These are phyloP conservation scores for Ceratopteris richardii DNA, from an alignment of 75 land plant genomes.

Conservation along the genomic window DNA sequence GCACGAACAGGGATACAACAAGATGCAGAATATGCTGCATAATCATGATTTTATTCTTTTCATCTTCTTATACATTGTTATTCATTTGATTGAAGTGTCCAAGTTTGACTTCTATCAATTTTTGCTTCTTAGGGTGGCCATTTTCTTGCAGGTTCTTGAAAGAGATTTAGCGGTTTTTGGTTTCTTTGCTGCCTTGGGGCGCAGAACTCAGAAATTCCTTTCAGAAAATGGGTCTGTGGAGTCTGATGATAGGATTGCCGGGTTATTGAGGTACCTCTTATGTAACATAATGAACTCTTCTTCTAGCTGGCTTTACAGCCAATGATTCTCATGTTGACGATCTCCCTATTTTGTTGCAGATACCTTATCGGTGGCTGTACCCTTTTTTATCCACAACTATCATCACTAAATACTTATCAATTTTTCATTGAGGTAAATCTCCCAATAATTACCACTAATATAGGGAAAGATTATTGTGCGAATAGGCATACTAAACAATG, in stretches of 20 bases:
- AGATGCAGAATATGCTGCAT: too few relatives aligned
- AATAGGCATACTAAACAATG: too few relatives aligned
- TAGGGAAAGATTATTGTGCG: too few relatives aligned
- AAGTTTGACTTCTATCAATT: too few relatives aligned
- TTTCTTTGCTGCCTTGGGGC: conserved; percentile 82
- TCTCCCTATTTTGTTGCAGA: conserved; percentile 38
- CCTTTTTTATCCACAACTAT: conserved; percentile 83
- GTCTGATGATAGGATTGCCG: conserved; percentile 52
- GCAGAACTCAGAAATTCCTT: conserved; percentile 63
- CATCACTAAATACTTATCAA: conserved; percentile 87
- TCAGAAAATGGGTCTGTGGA: conserved; percentile 41
- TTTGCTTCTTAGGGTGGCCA: too few relatives aligned
- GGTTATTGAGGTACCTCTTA: conserved; percentile 56
- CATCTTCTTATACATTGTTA: too few relatives aligned
- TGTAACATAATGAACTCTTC: neutral
- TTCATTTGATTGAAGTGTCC: too few relatives aligned
- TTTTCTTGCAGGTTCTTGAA: conserved; percentile 85
- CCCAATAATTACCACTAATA: too few relatives aligned
- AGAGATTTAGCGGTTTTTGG: conserved; percentile 94
- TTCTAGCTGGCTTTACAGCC: conserved; percentile 7
- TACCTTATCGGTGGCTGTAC: conserved; percentile 89
- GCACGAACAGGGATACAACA: too few relatives aligned
- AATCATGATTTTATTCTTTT: too few relatives aligned
- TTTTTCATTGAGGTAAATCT: conserved; percentile 82
- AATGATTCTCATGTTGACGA: too few relatives aligned